Conservation (phyloP, 176 grass and related monocot genomes). For the Rhynchospora breviuscula region DNA sequence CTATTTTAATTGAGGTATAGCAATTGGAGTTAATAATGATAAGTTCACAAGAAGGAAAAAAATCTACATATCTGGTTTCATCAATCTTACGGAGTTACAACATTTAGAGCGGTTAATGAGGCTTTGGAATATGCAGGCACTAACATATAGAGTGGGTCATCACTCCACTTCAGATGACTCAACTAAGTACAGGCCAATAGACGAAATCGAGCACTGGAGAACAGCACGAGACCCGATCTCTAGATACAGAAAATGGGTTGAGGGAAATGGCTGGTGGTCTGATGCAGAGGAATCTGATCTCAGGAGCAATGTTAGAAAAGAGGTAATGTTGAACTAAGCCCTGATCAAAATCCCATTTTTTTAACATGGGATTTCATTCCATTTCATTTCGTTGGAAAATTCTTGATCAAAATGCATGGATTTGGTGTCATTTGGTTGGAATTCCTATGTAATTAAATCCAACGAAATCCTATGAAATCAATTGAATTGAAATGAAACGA, state of each 20-base stretch:
- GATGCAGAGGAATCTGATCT: slow-evolving; percentile 73
- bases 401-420: too few relatives aligned
- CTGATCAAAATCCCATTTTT: too few relatives aligned
- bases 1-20: slow-evolving; percentile 88
- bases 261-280: slow-evolving; percentile 85
- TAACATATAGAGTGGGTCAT: slow-evolving; percentile 92
- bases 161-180: slow-evolving; percentile 98
- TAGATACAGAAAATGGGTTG: slow-evolving; percentile 92
- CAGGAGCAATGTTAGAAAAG: slow-evolving; percentile 57
- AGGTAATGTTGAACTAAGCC: slow-evolving; percentile 45
- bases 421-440: too few relatives aligned
- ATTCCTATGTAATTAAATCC: too few relatives aligned
- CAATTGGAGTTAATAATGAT: not conserved
- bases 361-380: too few relatives aligned
- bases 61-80: not conserved
- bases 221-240: slow-evolving; percentile 77
- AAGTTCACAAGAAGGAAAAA: not conserved
- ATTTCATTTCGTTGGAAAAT: too few relatives aligned
- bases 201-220: slow-evolving; percentile 94
- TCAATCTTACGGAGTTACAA: not conserved
- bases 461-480: too few relatives aligned
- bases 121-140: slow-evolving; percentile 46
- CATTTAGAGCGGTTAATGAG: not conserved
- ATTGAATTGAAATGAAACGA: too few relatives aligned
- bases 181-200: slow-evolving; percentile 79